Evolutionary conservation across 176 grass and related monocot species (phyloP), one percentile per base, ranked within the genome.

Genomic region (Rhynchospora breviuscula): DNA sequence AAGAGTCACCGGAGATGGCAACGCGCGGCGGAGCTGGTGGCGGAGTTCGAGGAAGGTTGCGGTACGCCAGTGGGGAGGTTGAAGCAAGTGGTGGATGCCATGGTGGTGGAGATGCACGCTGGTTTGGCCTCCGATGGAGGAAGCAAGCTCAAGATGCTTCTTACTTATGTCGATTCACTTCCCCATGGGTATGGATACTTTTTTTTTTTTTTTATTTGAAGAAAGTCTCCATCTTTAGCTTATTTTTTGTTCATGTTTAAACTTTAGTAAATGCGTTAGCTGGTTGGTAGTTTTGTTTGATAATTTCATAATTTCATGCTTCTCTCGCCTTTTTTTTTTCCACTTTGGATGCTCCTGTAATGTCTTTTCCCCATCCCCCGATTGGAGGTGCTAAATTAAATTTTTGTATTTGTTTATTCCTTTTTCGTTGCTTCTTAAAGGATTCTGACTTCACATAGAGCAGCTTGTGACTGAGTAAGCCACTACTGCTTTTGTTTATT

Each of bases 91-190:
- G 84, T 81, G 14, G 88, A 89, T 49, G 88, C 88, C n/a, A 85
- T 89, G 84, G 52, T 67, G 22, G 84, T 89, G 57, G 88, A 89
- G 84, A 89, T 89, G 88, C 88, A 89, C n/a, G 88, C 88, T n/a
- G 88, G 88, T 6, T 81, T 89, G 59, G 84, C 88, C 10, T 89
- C 88, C 7, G 88, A 89, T 56, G 88, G 88, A 40, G 88, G 88
- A 56, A 89, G 88, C 79, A 89, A 89, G 49, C 88, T 89, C 7
- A 89, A 89, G 79, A 89, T 89, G 88, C 79, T 89, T 54, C 84
- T 89, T 64, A 89, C 75, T 81, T 89, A 86, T 76, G 81, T 89
- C 57, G 88, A 89, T 59, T 86, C 71, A 33, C 84, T 89, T 10
- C 88, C 88, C 33, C 53, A 85, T 67, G 88, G 88, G 88, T 89